Percentiles rank a stretch among this genome's conserved stretches.
phyloP scores from a whole-genome alignment of 2,329 filamentous ascomycete species.

The Paraphoma chrysanthemicola region DNA sequence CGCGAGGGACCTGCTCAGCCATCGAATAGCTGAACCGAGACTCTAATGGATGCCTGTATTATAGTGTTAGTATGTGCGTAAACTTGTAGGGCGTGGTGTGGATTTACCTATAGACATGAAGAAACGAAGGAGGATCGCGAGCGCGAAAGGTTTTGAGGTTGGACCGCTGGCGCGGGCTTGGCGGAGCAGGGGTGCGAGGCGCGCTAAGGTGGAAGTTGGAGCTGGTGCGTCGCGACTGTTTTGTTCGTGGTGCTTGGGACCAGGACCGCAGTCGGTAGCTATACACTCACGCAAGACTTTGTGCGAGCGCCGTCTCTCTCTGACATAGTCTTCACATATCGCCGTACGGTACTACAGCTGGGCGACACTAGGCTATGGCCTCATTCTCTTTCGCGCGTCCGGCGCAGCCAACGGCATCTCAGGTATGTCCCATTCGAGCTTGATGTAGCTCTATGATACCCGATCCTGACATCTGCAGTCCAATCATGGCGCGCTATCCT shows the following conservation, averaged over 20 bases:
- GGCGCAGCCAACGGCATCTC: constrained; percentile 29
- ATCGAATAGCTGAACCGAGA: constrained; percentile 95
- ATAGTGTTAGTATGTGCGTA: constrained; percentile 70
- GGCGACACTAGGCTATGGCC: constrained; percentile 22
- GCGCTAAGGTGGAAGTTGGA: neutral
- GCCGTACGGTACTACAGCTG: neutral
- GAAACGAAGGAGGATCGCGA: neutral
- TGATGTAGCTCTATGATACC: neutral
- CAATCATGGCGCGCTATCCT: constrained; percentile 16
- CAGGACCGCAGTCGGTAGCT: neutral
- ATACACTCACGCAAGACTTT: neutral
- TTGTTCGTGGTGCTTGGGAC: neutral
- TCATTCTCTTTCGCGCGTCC: constrained; percentile 34
- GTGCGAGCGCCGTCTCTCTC: no score
- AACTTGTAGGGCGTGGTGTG: neutral
- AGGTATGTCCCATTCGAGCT: constrained; percentile 27
- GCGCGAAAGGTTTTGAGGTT: neutral
- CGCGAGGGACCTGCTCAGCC: constrained; percentile 84
- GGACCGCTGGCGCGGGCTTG: neutral
- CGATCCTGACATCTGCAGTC: constrained; percentile 9
- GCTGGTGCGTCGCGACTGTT: constrained; percentile 4
- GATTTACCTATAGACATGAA: neutral
- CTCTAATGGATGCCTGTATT: constrained; percentile 89
- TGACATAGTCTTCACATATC: neutral
- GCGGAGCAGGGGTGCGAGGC: neutral